A percentile compares a stretch with the other conserved stretches of the same genome.
Conservation (phyloP, 2,329 filamentous ascomycete species). For the Cytospora mali region DNA sequence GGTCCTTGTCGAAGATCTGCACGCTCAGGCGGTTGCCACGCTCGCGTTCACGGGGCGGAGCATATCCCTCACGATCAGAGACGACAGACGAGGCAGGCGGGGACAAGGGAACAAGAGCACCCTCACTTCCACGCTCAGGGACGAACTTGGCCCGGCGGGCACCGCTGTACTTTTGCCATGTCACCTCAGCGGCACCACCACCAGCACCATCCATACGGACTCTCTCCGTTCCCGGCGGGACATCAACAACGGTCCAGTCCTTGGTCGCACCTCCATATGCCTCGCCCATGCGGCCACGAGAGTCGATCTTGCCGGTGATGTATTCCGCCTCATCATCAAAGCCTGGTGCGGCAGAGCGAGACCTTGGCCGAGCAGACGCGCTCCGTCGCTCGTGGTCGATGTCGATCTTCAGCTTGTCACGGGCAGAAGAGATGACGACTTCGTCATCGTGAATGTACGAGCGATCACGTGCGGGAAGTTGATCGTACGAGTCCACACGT, state of each 20-base stretch:
- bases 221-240: slow-evolving; percentile 79
- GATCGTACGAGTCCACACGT: slow-evolving; percentile 6
- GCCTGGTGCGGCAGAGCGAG: slow-evolving; percentile 53
- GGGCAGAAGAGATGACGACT: slow-evolving; percentile 63
- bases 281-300: slow-evolving; percentile 70
- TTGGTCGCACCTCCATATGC: slow-evolving; percentile 73
- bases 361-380: slow-evolving; percentile 48
- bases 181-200: slow-evolving; percentile 74
- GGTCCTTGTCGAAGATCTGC: slow-evolving; percentile 46
- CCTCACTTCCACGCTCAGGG: slow-evolving; percentile 61
- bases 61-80: slow-evolving; percentile 32
- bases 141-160: slow-evolving; percentile 75
- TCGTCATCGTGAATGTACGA: slow-evolving; percentile 62
- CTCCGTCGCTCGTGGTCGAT: slow-evolving; percentile 41
- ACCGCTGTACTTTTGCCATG: slow-evolving; percentile 79
- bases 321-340: slow-evolving; percentile 70
- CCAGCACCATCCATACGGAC: slow-evolving; percentile 82
- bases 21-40: slow-evolving; percentile 49
- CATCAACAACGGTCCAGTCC: slow-evolving; percentile 81
- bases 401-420: slow-evolving; percentile 49
- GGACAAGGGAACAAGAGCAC: slow-evolving; percentile 38
- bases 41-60: slow-evolving; percentile 39
- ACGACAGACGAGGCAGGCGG: slow-evolving; percentile 35
- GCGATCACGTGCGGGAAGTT: slow-evolving; percentile 45
- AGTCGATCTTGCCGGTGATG: slow-evolving; percentile 56